These are phyloP conservation scores for Lachancea nothofagi DNA, from an alignment of 805 yeast species.

Conservation along the genomic window DNA sequence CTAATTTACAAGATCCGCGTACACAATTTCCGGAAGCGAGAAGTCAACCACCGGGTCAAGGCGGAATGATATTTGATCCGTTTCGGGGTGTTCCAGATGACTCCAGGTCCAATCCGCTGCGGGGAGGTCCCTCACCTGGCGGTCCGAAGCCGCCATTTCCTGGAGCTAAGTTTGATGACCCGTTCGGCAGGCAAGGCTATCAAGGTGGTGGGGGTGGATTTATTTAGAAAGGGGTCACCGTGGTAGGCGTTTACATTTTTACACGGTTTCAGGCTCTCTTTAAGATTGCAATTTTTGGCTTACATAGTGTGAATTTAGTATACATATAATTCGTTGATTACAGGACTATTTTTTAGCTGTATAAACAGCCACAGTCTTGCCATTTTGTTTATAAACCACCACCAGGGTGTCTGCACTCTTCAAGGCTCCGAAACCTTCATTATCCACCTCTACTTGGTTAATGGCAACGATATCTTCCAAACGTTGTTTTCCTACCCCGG, in stretches of 20 bases:
- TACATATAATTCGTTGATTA: neutral
- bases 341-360: constrained; percentile 6
- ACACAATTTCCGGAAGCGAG: constrained; percentile 5
- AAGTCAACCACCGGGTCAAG: constrained; percentile 13
- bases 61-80: constrained; percentile 35
- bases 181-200: constrained; percentile 22
- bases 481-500: constrained; percentile 30
- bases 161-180: constrained; percentile 33
- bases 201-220: constrained; percentile 14
- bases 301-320: constrained; percentile 4
- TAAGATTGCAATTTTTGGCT: no score
- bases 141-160: constrained; percentile 21
- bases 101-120: constrained; percentile 9
- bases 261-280: no score
- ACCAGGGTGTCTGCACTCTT: constrained; percentile 19
- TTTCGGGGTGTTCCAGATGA: constrained; percentile 11
- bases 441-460: constrained; percentile 20
- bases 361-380: constrained; percentile 27
- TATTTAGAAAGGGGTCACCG: constrained; percentile 3
- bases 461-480: constrained; percentile 23
- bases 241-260: neutral
- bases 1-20: constrained; percentile 17
- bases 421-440: constrained; percentile 26
- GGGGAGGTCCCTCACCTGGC: constrained; percentile 11
- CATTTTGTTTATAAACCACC: constrained; percentile 25